A percentile compares a stretch with the other conserved stretches of the same genome.
Conservation (phyloP, 345 rosid species). For the Eucalyptus lansdowneana region DNA sequence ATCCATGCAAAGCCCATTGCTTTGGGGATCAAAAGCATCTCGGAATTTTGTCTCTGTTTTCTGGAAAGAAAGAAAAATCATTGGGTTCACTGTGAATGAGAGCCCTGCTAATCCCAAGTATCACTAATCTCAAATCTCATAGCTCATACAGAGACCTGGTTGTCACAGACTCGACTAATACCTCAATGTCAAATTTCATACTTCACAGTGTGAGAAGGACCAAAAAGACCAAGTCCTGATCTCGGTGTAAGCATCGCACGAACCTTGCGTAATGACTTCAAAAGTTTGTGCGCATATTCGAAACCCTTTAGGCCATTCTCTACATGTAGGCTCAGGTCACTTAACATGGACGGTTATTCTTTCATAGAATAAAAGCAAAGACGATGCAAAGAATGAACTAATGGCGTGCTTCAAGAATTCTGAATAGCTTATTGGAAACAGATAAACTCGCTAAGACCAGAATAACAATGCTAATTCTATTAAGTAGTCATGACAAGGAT, state of each 20-base stretch:
- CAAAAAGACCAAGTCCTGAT: neutral
- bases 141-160: neutral
- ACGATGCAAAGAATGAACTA: neutral
- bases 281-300: neutral
- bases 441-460: neutral
- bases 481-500: neutral
- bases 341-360: neutral
- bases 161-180: neutral
- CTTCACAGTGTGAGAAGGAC: neutral
- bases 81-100: neutral
- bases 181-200: neutral
- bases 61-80: neutral
- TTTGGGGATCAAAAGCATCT: neutral
- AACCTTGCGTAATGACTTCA: neutral
- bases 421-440: neutral
- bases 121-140: neutral
- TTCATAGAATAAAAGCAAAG: neutral
- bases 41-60: neutral
- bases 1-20: neutral
- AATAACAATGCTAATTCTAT: neutral
- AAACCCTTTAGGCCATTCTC: neutral
- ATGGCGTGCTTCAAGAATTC: neutral
- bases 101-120: neutral
- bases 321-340: neutral
- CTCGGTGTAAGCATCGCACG: neutral